These are phyloP conservation scores for Yamadazyma buinensis DNA, from an alignment of 1,139 yeast species.

Conservation along the genomic window DNA sequence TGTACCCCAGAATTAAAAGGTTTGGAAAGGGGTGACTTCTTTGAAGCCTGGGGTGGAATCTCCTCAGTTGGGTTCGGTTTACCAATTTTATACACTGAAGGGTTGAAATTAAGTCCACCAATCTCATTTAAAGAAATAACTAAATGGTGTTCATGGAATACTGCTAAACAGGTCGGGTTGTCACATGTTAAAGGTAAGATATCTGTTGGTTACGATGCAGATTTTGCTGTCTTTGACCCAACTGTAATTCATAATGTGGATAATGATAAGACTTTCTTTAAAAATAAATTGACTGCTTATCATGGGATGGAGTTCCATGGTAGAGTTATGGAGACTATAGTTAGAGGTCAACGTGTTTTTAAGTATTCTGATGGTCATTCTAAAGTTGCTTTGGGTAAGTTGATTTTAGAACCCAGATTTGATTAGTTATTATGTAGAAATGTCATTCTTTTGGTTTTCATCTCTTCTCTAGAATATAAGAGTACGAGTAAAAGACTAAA, in stretches of 20 bases:
- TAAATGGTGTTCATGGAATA: slow-evolving; percentile 75
- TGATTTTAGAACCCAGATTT: slow-evolving; percentile 55
- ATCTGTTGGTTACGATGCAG: slow-evolving; percentile 78
- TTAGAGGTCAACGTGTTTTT: slow-evolving; percentile 71
- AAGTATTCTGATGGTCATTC: slow-evolving; percentile 56
- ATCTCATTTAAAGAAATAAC: slow-evolving; percentile 60
- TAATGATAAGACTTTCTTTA: slow-evolving; percentile 63
- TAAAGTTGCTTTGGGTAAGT: slow-evolving; percentile 50
- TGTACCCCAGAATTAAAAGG: slow-evolving; percentile 90
- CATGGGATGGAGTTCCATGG: slow-evolving; percentile 69
- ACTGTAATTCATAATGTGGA: slow-evolving; percentile 49
- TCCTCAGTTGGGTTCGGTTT: slow-evolving; percentile 90
- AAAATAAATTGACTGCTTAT: slow-evolving; percentile 85
- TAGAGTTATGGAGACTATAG: slow-evolving; percentile 69
- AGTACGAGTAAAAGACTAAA: too few relatives aligned
- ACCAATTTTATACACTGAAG: slow-evolving; percentile 76
- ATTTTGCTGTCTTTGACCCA: slow-evolving; percentile 77
- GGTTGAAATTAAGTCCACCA: slow-evolving; percentile 50
- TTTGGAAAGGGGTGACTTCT: slow-evolving; percentile 78
- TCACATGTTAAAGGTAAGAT: slow-evolving; percentile 69
- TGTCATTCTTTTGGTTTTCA: background rate
- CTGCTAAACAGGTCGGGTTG: slow-evolving; percentile 83
- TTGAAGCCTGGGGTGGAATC: slow-evolving; percentile 97
- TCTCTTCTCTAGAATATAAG: background rate
- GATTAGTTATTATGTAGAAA: slow-evolving; percentile 4